Base-by-base conservation (phyloP, 2,329 filamentous ascomycete species). In the Fusarium fracticaudum region DNA sequence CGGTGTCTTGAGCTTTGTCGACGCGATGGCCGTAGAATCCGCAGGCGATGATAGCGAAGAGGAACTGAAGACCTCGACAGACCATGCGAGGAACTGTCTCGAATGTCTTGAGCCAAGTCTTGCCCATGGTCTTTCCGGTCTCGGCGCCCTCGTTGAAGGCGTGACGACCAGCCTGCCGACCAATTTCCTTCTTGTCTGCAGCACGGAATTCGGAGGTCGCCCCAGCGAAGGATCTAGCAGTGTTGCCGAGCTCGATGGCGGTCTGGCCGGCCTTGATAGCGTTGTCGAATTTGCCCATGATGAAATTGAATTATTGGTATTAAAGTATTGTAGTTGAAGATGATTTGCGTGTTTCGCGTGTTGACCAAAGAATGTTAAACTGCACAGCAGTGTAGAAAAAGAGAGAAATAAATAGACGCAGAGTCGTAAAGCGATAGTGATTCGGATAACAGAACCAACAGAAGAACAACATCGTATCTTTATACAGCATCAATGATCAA, bases 11-110 rank as follows among this genome's bases (percentile, higher is more conserved):
- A 29, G 88, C 87, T 11, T 81, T 77, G 67, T 86, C 80, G 67
- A 86, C 81, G 65, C 91, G 90, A 67, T 86, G 83, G 20, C 89
- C 91, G 76, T 94, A 95, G 64, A 95, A 87, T 31, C 91, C 93
- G 63, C 90, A 87, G 60, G 93, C 90, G 47, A 91, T 88, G 66
- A 95, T 83, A 51, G 89, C 93, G 77, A 94, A 87, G 78, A 93
- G 83, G 78, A 95, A 89, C 79, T 95, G 93, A 38, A 93, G 81
- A 77, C 91, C 86, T 70, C 93, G 92, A 22, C 91, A 84, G 67
- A 87, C 72, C 51, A 86, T 81, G 72, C 89, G 89, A 38, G 85
- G 82, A 60, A 89, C 73, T 47, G 81, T 82, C 75, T 86, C 85
- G 65, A 85, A 86, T 2, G 84, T 80, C 77, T 85, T 84, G 73